Percentiles rank a stretch among this genome's conserved stretches.
Evolutionary conservation across 305 asterid genomes (phyloP).

Genomic region (Fraxinus floribunda): DNA sequence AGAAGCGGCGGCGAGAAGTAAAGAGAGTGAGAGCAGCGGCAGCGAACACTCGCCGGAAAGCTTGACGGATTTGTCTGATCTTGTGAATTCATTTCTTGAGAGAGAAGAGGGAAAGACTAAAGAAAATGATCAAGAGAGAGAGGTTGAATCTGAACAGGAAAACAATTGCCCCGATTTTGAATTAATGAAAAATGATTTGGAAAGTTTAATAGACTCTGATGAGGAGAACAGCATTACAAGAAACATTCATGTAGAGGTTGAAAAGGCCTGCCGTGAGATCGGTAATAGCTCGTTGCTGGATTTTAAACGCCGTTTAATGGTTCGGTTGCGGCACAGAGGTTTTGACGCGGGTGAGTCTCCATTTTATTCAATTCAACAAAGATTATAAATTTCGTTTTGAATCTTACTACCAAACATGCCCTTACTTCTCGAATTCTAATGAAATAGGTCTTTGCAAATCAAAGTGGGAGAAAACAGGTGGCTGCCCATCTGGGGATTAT

Average conservation of each 20-base stretch:
- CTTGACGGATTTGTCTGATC: slow-evolving; percentile 51
- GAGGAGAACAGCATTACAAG: slow-evolving; percentile 22
- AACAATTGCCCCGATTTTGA: slow-evolving; percentile 25
- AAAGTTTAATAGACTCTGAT: slow-evolving; percentile 21
- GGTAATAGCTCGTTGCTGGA: slow-evolving; percentile 27
- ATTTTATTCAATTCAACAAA: neutral
- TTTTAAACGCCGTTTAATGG: slow-evolving; percentile 69
- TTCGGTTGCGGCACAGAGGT: slow-evolving; percentile 56
- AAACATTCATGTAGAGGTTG: slow-evolving; percentile 38
- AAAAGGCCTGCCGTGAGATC: slow-evolving; percentile 31
- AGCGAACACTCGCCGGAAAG: slow-evolving; percentile 63
- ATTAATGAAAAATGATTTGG: slow-evolving; percentile 33
- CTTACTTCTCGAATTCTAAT: neutral
- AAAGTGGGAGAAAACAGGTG: slow-evolving; percentile 67
- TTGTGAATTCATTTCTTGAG: slow-evolving; percentile 74
- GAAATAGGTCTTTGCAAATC: slow-evolving; percentile 77
- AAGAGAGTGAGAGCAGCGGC: slow-evolving; percentile 78
- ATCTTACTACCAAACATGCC: neutral
- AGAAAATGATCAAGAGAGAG: slow-evolving; percentile 15
- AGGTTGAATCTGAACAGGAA: slow-evolving; percentile 24
- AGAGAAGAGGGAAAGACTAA: slow-evolving; percentile 27
- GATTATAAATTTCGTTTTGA: neutral
- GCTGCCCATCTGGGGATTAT: slow-evolving; percentile 53
- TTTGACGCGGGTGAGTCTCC: slow-evolving; percentile 68
- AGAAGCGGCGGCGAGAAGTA: slow-evolving; percentile 46